A percentile compares a stretch with the other conserved stretches of the same genome.
These are phyloP conservation scores for Pestalotiopsis sp. DNA, from an alignment of 2,329 filamentous ascomycete species.

Conservation along the genomic window DNA sequence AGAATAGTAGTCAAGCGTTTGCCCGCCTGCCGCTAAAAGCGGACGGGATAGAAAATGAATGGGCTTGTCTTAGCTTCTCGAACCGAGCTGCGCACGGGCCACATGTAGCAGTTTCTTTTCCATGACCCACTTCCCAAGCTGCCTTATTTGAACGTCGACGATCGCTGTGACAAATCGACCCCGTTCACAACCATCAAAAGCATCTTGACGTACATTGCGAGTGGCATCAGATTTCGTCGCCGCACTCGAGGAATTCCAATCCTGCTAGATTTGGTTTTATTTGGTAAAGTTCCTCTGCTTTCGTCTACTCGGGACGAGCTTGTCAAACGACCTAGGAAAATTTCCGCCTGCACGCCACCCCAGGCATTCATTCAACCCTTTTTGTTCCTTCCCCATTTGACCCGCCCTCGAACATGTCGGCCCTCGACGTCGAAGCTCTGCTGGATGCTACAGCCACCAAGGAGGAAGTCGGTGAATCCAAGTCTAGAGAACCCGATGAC, in stretches of 20 bases:
- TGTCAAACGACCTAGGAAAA: not conserved
- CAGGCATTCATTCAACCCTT: not conserved
- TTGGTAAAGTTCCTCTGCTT: not conserved
- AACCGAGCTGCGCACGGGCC: not conserved
- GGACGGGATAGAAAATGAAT: not conserved
- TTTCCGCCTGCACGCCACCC: not conserved
- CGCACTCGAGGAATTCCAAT: not conserved
- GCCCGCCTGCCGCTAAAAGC: not conserved
- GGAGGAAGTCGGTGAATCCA: constrained; percentile 49
- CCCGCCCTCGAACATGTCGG: constrained; percentile 44
- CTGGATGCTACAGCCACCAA: constrained; percentile 80
- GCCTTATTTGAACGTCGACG: not conserved
- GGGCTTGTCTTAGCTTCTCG: not conserved
- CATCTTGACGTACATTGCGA: not conserved
- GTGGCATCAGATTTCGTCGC: not conserved
- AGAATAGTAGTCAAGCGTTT: not conserved
- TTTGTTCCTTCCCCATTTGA: not conserved
- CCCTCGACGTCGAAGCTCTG: constrained; percentile 82
- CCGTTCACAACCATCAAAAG: not conserved
- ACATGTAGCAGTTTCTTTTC: not conserved
- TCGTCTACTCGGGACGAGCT: not conserved
- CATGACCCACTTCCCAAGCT: not conserved
- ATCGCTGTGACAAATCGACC: not conserved
- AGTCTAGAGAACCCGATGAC: constrained; percentile 57
- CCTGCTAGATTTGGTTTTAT: not conserved